Conservation (phyloP, 73 alveolate species). For the Symbiodinium natans region DNA sequence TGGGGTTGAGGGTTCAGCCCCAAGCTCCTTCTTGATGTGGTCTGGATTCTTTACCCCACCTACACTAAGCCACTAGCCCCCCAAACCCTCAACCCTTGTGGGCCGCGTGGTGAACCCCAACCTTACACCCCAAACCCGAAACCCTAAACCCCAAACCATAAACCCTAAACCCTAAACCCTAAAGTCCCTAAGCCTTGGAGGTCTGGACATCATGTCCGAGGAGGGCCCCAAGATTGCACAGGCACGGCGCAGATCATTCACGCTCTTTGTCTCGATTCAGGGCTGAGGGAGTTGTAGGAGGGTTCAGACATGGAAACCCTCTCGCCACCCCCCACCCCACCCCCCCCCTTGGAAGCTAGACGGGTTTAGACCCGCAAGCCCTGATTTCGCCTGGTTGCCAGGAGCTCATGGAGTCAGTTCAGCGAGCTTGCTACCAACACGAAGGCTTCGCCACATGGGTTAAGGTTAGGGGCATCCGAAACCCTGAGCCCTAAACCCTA, state of each 20-base stretch:
- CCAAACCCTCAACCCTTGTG: too few species aligned
- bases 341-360: too few species aligned
- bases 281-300: too few species aligned
- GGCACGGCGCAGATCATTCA: background rate
- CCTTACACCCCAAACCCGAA: background rate
- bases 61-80: too few species aligned
- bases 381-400: conserved; percentile 24
- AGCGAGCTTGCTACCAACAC: conserved; percentile 96
- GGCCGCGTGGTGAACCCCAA: too few species aligned
- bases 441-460: conserved; percentile 65
- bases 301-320: background rate
- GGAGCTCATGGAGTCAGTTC: conserved; percentile 97
- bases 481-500: too few species aligned
- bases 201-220: conserved; percentile 96
- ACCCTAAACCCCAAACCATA: background rate
- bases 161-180: background rate
- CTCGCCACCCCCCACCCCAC: too few species aligned
- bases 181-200: background rate
- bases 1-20: too few species aligned
- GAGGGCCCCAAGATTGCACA: conserved; percentile 97
- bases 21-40: too few species aligned
- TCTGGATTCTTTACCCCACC: too few species aligned
- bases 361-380: background rate
- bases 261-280: too few species aligned
- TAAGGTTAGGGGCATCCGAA: too few species aligned